A percentile compares a stretch with the other conserved stretches of the same genome.
These are phyloP conservation scores for Citrullus colocynthis DNA, from an alignment of 306 rosid species.

Conservation along the genomic window DNA sequence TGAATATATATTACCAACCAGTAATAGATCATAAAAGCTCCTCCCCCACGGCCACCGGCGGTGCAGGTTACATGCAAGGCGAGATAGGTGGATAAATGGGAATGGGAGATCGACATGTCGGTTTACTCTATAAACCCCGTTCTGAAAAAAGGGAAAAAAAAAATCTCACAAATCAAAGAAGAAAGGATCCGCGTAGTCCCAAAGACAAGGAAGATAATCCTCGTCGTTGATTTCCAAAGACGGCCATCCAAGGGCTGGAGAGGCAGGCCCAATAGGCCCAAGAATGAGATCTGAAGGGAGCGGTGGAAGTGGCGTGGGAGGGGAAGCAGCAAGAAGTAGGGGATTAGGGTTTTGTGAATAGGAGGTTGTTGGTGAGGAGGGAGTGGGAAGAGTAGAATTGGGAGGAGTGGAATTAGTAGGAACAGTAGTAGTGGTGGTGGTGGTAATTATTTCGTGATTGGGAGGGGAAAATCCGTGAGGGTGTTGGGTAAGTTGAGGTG, in stretches of 20 bases:
- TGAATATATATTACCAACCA: not conserved
- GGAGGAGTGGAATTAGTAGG: too few species aligned
- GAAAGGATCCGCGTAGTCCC: constrained; percentile 79
- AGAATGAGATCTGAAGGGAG: constrained; percentile 27
- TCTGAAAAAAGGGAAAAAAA: too few species aligned
- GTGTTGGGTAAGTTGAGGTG: not conserved
- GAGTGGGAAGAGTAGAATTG: not conserved
- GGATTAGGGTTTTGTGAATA: constrained; percentile 5
- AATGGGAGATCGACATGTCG: not conserved
- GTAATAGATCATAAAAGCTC: not conserved
- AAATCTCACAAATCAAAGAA: constrained; percentile 37
- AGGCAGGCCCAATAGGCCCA: constrained; percentile 27
- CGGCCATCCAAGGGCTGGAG: constrained; percentile 49
- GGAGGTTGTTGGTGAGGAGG: not conserved
- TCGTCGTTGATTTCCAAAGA: constrained; percentile 31
- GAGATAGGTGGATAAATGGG: not conserved
- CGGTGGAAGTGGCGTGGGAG: constrained; percentile 6
- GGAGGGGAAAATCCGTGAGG: not conserved
- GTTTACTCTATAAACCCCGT: too few species aligned
- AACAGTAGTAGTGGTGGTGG: not conserved
- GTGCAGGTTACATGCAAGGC: not conserved
- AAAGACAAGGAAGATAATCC: constrained; percentile 31
- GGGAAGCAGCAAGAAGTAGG: not conserved
- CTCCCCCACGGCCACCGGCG: not conserved
- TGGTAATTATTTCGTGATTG: not conserved